Evolutionary conservation across 306 rosid genomes (phyloP).

Genomic region (Styphnolobium japonicum): DNA sequence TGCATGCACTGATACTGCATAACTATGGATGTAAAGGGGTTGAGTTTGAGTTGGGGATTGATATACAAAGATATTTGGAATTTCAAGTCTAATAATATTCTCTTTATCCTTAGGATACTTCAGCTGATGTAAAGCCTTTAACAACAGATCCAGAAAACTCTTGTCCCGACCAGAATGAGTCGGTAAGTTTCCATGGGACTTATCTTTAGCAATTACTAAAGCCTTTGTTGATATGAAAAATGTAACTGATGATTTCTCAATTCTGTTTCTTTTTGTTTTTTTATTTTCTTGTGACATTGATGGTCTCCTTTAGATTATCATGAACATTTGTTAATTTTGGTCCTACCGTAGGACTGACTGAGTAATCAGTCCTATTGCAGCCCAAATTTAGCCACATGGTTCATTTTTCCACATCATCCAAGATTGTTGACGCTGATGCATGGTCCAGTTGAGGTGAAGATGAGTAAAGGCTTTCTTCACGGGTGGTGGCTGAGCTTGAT

Average conservation of each 20-base stretch:
- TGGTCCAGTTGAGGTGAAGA: too few relatives aligned
- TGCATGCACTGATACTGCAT: background rate
- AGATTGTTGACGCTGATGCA: too few relatives aligned
- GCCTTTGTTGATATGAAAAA: background rate
- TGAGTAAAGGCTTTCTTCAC: too few relatives aligned
- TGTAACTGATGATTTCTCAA: background rate
- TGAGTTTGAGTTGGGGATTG: background rate
- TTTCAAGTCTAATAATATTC: slow-evolving; percentile 29
- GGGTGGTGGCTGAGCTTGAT: too few relatives aligned
- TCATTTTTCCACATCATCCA: too few relatives aligned
- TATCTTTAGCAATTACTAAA: background rate
- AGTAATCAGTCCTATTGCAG: too few relatives aligned
- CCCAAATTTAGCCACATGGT: too few relatives aligned
- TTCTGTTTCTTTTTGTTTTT: background rate
- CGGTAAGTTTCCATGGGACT: slow-evolving; percentile 27
- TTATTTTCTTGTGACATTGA: background rate
- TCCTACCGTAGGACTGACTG: too few relatives aligned
- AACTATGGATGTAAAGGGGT: background rate
- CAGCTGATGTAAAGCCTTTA: slow-evolving; percentile 55
- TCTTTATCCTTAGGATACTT: slow-evolving; percentile 45
- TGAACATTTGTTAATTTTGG: background rate
- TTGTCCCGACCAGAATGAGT: slow-evolving; percentile 29
- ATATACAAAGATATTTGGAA: slow-evolving; percentile 1
- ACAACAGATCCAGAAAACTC: slow-evolving; percentile 42
- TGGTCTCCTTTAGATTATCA: background rate